phyloP scores from a whole-genome alignment of 176 grass and related monocot genomes.

The Carex kokanica region DNA sequence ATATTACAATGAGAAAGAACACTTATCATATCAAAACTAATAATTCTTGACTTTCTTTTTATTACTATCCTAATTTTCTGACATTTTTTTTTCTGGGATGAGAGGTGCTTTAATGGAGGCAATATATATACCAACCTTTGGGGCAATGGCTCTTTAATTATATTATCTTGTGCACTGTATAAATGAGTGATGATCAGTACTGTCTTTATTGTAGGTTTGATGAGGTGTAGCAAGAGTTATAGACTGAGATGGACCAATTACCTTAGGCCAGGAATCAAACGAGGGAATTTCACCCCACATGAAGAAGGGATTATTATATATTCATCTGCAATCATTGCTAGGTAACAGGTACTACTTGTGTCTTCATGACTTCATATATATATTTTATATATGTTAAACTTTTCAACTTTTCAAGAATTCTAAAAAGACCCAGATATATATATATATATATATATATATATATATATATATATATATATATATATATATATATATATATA shows the following conservation, averaged over 20 bases:
- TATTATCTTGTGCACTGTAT: background rate
- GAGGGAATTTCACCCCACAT: conserved; percentile 77
- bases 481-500: too few species aligned
- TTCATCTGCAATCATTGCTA: conserved; percentile 76
- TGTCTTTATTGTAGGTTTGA: conserved; percentile 29
- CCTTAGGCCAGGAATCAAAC: conserved; percentile 66
- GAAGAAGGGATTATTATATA: conserved; percentile 59
- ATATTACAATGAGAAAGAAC: background rate
- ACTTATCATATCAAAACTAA: background rate
- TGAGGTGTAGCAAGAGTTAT: conserved; percentile 92
- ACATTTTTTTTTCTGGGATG: background rate
- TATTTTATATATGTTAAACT: background rate
- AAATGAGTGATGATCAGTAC: background rate
- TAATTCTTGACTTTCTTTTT: background rate
- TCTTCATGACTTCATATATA: background rate
- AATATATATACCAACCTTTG: too few species aligned
- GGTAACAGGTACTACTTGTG: conserved; percentile 62
- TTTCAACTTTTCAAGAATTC: background rate
- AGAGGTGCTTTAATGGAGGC: background rate
- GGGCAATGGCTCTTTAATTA: background rate
- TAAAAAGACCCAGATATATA: background rate
- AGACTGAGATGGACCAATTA: conserved; percentile 92
- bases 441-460: too few species aligned
- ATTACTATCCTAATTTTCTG: background rate
- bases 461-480: too few species aligned